Evolutionary conservation across 129 eudicot genomes (phyloP).

Genomic region (Tanacetum coccineum): DNA sequence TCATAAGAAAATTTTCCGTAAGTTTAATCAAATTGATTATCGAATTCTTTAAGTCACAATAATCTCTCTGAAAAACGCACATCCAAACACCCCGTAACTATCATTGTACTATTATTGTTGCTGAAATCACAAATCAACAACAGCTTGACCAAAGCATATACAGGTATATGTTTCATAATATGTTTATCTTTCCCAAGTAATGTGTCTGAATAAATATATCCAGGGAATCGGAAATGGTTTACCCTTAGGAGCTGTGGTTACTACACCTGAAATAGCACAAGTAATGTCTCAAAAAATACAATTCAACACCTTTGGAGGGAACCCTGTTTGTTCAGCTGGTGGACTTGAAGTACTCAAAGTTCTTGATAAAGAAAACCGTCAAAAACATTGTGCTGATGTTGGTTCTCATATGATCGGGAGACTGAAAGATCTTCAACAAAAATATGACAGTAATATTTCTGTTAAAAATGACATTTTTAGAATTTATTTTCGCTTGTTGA

Average conservation of each 20-base stretch:
- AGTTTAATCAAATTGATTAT: background rate
- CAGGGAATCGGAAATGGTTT: constrained; percentile 98
- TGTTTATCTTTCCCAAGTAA: background rate
- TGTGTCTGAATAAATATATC: constrained; percentile 2
- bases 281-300: constrained; percentile 93
- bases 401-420: constrained; percentile 86
- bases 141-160: constrained; percentile 4
- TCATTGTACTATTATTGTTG: background rate
- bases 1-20: background rate
- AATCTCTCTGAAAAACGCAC: too few relatives aligned
- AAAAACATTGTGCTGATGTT: constrained; percentile 78
- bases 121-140: background rate
- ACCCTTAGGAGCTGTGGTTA: constrained; percentile 97
- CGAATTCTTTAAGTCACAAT: too few relatives aligned
- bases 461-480: constrained; percentile 5
- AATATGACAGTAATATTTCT: constrained; percentile 54
- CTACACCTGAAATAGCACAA: constrained; percentile 96
- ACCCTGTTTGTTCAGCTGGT: constrained; percentile 99
- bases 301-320: constrained; percentile 96
- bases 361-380: constrained; percentile 85
- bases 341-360: constrained; percentile 93
- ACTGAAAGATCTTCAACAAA: constrained; percentile 66
- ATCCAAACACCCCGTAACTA: too few relatives aligned
- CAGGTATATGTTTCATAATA: background rate
- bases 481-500: background rate